Evolutionary conservation across 2,329 filamentous ascomycete species (phyloP), one percentile per base, ranked within the genome.

Genomic region (Paracamarosporium sp.): DNA sequence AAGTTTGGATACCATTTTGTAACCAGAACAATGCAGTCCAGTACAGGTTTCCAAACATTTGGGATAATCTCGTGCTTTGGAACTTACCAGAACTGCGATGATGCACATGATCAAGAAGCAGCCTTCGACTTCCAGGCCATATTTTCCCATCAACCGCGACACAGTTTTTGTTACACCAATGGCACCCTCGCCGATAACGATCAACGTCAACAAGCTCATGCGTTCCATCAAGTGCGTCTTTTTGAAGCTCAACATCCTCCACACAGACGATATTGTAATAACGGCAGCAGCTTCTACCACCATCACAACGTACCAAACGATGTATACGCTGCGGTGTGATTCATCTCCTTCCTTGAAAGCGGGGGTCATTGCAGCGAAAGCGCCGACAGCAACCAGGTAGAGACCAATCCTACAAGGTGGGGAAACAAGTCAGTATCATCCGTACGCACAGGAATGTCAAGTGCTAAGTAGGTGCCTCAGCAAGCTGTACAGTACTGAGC

Each of bases 171-270:
- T 83, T 27, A 89, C 77, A n/a, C 85, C 82, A 36, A 89, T 87
- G 15, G 88, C 84, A 50, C 86, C 86, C 66, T 90, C 87, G 13
- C 88, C 87, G 56, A 90, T 82, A 55, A 90, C 86, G 59, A 90
- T 88, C 46, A 89, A 79, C 0, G 87, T 90, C 54, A 90, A 77
- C 2, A 89, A 78, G 12, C 82, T 84, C 81, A 90, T 84, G 9
- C 88, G 82, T 65, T 87, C 85, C 66, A 87, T 86, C 53, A 90
- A 71, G 68, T 89, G 86, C 0, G 86, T 89, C 55, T 83, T 79
- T 57, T 85, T 82, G 67, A 90, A 87, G 53, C 84, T 85, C 41
- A 89, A 79, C 48, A 85, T 82, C 3, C 82, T 78, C 70, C 81
- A 88, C 24, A 79, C 73, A 47, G 81, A 82, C 9, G 87, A 87